Evolutionary conservation across 2,329 filamentous ascomycete species (phyloP).

Genomic region (Pleurostoma richardsiae): DNA sequence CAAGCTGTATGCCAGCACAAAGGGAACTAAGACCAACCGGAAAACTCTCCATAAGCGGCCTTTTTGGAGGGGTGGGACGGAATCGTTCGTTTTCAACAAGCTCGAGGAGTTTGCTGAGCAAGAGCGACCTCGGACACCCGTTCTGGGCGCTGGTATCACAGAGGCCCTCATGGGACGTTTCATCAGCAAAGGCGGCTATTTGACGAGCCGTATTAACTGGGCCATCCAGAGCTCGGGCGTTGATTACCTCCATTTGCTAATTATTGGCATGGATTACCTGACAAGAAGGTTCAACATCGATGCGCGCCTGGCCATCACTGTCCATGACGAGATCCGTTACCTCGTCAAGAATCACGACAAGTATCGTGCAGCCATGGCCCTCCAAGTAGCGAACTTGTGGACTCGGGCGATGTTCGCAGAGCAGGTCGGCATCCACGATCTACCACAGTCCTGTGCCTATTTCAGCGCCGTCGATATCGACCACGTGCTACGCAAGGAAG

Average conservation of each 20-base stretch:
- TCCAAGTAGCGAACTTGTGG: constrained; percentile 94
- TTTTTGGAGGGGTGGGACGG: constrained; percentile 95
- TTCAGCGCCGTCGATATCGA: constrained; percentile 96
- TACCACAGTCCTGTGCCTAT: constrained; percentile 91
- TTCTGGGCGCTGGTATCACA: constrained; percentile 91
- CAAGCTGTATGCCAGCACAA: constrained; percentile 82
- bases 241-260: constrained; percentile 91
- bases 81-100: constrained; percentile 97
- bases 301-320: constrained; percentile 84
- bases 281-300: constrained; percentile 78
- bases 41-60: constrained; percentile 66
- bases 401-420: constrained; percentile 96
- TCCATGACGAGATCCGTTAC: constrained; percentile 97
- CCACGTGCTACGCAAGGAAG: constrained; percentile 92
- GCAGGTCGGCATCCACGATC: constrained; percentile 91
- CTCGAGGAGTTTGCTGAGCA: constrained; percentile 97
- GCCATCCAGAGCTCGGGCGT: constrained; percentile 97
- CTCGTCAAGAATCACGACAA: constrained; percentile 80
- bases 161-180: constrained; percentile 88
- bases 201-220: constrained; percentile 98
- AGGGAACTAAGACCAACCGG: constrained; percentile 78
- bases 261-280: constrained; percentile 92
- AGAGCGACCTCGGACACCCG: constrained; percentile 82
- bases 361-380: constrained; percentile 84
- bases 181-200: constrained; percentile 83